Evolutionary conservation across 73 alveolate genomes (phyloP), one percentile per base, ranked within the genome.

Genomic region (Loxodes magnus): DNA sequence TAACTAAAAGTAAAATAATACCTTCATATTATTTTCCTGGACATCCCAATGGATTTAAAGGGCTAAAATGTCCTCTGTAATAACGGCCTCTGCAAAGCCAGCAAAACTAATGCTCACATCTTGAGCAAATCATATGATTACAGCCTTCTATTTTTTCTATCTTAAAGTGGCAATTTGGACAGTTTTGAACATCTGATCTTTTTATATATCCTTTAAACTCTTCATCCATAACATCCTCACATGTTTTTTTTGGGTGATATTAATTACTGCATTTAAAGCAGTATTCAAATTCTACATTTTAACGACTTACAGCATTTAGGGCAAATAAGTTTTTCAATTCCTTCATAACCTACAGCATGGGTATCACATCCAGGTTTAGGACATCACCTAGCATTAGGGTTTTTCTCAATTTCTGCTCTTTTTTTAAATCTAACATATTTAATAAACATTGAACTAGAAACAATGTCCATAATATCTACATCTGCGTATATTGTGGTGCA

Each of bases 81-180:
- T 66, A 79, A 27, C 39, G 19, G 1, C 79, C 63, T 34, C 79
- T 52, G 30, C 98, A 89, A 9, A 77, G 38, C 98, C 98, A 89
- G 27, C 98, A 89, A 64, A 86, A 89, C 44, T 85, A 77, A 67
- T 79, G 77, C 27, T 63, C 55, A 43, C 98, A 89, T 21, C 61
- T 48, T 0, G 71, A 14, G 51, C 98, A 89, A 0, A 92, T 81
- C 98, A 89, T 89, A 63, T 90, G 98, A 60, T 82, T 86, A 42
- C 98, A 90, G 0, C 98, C 98, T 33, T 82, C 92, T 29, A 24
- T 27, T 57, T 86, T 85, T 48, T 81, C 82, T 0, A 85, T 77
- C 12, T 73, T 51, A 24, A 73, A 50, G 39, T 65, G 50, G 50
- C 98, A 89, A 25, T 71, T 71, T 2, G 93, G 93, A 51, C 98